Conservation (phyloP, 2,329 filamentous ascomycete species). For the Microdochium nivale region DNA sequence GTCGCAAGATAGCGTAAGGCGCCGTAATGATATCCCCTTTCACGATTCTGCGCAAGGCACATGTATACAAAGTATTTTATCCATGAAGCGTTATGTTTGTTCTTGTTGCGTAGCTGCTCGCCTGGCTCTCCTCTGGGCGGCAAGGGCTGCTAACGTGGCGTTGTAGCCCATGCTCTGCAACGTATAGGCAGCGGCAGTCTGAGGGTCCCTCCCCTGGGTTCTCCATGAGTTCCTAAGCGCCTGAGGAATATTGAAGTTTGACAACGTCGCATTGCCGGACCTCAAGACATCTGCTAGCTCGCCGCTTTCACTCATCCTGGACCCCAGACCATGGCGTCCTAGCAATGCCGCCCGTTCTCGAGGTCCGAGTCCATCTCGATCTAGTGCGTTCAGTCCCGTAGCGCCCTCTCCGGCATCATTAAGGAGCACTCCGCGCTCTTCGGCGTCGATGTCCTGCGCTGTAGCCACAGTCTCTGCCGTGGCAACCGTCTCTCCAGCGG, state of each 20-base stretch:
- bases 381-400: slow-evolving; percentile 35
- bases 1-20: slow-evolving; percentile 67
- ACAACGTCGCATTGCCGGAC: slow-evolving; percentile 46
- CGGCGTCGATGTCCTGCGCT: slow-evolving; percentile 43
- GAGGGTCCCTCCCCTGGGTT: slow-evolving; percentile 24
- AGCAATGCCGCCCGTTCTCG: slow-evolving; percentile 19
- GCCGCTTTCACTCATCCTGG: slow-evolving; percentile 14
- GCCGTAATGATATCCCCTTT: slow-evolving; percentile 10
- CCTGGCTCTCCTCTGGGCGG: slow-evolving; percentile 32
- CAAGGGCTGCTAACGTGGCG: slow-evolving; percentile 42
- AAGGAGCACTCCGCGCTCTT: slow-evolving; percentile 43
- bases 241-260: slow-evolving; percentile 43
- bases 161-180: slow-evolving; percentile 47
- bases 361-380: slow-evolving; percentile 13
- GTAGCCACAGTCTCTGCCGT: slow-evolving; percentile 8
- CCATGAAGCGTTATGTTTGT: slow-evolving; percentile 4
- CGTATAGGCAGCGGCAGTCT: slow-evolving; percentile 39
- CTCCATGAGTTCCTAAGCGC: slow-evolving; percentile 38
- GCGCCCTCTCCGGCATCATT: slow-evolving; percentile 27
- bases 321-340: slow-evolving; percentile 9
- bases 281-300: slow-evolving; percentile 33
- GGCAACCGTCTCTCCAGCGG: slow-evolving; percentile 14
- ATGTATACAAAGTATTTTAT: slow-evolving; percentile 4
- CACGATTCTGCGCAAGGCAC: slow-evolving; percentile 11
- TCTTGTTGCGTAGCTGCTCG: slow-evolving; percentile 16